These are phyloP conservation scores for Pichia paraexigua DNA, from an alignment of 805 yeast species.

Conservation along the genomic window DNA sequence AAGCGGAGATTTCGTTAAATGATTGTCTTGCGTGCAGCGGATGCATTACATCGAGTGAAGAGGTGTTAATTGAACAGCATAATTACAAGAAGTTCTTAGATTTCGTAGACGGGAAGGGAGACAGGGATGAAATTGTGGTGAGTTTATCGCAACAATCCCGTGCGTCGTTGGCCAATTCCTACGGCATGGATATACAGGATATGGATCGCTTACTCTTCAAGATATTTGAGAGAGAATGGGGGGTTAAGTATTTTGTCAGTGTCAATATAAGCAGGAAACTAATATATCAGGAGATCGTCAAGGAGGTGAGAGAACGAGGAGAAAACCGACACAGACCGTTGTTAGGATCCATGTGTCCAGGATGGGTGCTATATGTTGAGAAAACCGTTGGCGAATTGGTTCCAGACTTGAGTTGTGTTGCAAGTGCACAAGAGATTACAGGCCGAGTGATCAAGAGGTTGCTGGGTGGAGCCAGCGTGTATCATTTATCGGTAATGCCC, in stretches of 20 bases:
- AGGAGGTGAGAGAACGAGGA: conserved; percentile 26
- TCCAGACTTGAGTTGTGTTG: conserved; percentile 61
- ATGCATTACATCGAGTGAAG: conserved; percentile 96
- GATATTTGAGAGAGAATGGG: conserved; percentile 51
- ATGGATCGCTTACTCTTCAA: conserved; percentile 56
- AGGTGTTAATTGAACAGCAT: conserved; percentile 83
- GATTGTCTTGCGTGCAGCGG: conserved; percentile 98
- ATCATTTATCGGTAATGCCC: conserved; percentile 89
- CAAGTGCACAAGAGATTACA: conserved; percentile 91
- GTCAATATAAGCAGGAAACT: conserved; percentile 73
- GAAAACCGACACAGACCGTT: conserved; percentile 36
- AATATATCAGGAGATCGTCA: conserved; percentile 43
- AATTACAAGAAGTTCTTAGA: conserved; percentile 72
- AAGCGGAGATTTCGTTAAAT: conserved; percentile 82
- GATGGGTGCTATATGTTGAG: conserved; percentile 93
- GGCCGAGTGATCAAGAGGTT: conserved; percentile 65
- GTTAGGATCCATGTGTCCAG: conserved; percentile 80
- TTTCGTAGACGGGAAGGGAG: conserved; percentile 36
- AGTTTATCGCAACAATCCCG: conserved; percentile 84
- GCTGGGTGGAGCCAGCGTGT: conserved; percentile 40
- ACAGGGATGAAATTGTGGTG: conserved; percentile 42
- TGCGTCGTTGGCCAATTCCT: conserved; percentile 71
- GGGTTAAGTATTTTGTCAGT: conserved; percentile 73
- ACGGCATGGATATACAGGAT: conserved; percentile 39
- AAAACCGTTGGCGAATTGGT: conserved; percentile 87